Conservation (phyloP, 768 basidiomycete genomes). For the Collybia nuda region DNA sequence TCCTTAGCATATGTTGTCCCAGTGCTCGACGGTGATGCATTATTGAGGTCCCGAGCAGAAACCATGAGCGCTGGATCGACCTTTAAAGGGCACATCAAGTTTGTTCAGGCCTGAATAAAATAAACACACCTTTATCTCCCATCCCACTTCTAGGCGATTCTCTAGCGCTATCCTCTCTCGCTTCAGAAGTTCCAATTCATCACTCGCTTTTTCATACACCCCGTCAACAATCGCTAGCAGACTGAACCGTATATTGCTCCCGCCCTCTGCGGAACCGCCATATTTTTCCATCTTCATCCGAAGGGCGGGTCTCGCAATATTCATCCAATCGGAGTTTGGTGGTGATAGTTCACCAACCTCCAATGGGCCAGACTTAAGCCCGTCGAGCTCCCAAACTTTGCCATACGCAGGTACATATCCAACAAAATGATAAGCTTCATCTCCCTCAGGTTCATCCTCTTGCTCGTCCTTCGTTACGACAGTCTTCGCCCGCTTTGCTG, state of each 20-base stretch:
- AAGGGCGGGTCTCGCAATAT: slow-evolving; percentile 59
- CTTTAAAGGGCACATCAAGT: slow-evolving; percentile 18
- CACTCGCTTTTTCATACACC: slow-evolving; percentile 43
- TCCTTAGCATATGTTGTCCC: slow-evolving; percentile 33
- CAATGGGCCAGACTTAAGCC: slow-evolving; percentile 59
- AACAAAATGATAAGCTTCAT: slow-evolving; percentile 64
- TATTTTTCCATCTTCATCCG: slow-evolving; percentile 62
- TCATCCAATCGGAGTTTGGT: slow-evolving; percentile 47
- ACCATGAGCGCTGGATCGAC: slow-evolving; percentile 37
- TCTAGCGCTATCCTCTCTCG: slow-evolving; percentile 46
- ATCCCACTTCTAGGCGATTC: slow-evolving; percentile 35
- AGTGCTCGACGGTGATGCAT: slow-evolving; percentile 19
- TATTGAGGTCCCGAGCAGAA: slow-evolving; percentile 27
- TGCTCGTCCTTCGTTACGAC: slow-evolving; percentile 15
- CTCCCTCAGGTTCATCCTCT: slow-evolving; percentile 26
- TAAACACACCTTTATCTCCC: slow-evolving; percentile 33
- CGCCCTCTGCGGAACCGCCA: slow-evolving; percentile 42
- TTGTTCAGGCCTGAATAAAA: slow-evolving; percentile 9
- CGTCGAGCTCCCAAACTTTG: slow-evolving; percentile 73
- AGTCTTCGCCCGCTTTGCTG: slow-evolving; percentile 34
- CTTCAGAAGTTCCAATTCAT: slow-evolving; percentile 53
- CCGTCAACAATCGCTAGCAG: slow-evolving; percentile 62
- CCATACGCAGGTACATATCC: slow-evolving; percentile 62
- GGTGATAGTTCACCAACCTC: slow-evolving; percentile 58
- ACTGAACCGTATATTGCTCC: slow-evolving; percentile 54